These are phyloP conservation scores for Stagonosporopsis vannaccii DNA, from an alignment of 2,329 filamentous ascomycete species.

Conservation along the genomic window DNA sequence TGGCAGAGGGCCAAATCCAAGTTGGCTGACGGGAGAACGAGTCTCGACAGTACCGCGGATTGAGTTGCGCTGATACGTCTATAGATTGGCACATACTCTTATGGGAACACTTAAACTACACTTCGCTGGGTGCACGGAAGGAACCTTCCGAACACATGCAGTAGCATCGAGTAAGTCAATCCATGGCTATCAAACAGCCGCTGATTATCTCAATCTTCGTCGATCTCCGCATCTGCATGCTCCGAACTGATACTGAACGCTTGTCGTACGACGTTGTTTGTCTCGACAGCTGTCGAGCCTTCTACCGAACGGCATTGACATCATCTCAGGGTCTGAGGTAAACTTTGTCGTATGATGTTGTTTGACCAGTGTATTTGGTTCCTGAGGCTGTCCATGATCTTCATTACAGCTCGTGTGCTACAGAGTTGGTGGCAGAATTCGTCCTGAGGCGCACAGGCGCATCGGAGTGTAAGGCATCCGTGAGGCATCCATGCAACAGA, in stretches of 20 bases:
- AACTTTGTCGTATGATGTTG: conserved; percentile 49
- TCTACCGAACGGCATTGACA: conserved; percentile 21
- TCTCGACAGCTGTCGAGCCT: conserved; percentile 32
- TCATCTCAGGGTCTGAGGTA: conserved; percentile 36
- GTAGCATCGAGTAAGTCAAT: background rate
- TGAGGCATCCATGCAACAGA: conserved; percentile 26
- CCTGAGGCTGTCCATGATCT: conserved; percentile 19
- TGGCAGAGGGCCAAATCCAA: conserved; percentile 14
- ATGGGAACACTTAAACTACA: background rate
- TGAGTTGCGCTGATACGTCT: background rate
- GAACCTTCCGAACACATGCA: background rate
- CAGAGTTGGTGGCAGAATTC: conserved; percentile 13
- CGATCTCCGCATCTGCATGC: background rate
- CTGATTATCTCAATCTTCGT: background rate
- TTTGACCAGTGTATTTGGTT: conserved; percentile 35
- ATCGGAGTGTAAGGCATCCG: conserved; percentile 48
- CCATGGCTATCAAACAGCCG: conserved; percentile 1
- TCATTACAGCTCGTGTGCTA: conserved; percentile 14
- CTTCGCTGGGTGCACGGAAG: background rate
- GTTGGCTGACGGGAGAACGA: background rate
- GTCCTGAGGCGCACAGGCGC: conserved; percentile 35
- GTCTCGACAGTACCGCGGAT: background rate
- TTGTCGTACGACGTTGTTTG: conserved; percentile 46
- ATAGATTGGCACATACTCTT: background rate
- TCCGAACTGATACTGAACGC: conserved; percentile 36